These are phyloP conservation scores for Oryza longistaminata DNA, from an alignment of 176 grass and related monocot species.

Conservation along the genomic window DNA sequence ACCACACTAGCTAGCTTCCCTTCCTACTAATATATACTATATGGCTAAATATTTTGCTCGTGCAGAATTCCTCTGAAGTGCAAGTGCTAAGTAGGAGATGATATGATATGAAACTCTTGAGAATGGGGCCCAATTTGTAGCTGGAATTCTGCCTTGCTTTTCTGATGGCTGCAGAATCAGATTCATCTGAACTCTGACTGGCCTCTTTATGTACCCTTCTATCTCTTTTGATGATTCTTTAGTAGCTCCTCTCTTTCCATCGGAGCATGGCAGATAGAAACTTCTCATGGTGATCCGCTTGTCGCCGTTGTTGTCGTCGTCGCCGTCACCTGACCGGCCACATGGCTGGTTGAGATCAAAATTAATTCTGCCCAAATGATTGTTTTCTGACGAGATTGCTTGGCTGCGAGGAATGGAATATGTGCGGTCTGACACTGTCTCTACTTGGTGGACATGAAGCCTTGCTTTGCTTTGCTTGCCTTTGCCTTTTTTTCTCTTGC, in stretches of 20 bases:
- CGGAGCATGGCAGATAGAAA: slow-evolving; percentile 25
- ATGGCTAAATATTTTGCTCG: not conserved
- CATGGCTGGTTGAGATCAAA: not conserved
- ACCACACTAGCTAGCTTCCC: not conserved
- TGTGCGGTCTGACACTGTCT: slow-evolving; percentile 22
- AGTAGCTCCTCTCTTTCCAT: slow-evolving; percentile 19
- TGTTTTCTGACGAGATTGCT: slow-evolving; percentile 46
- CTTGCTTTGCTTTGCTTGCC: slow-evolving; percentile 28
- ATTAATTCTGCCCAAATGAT: slow-evolving; percentile 1
- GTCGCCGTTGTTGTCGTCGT: not conserved
- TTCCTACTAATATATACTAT: not conserved
- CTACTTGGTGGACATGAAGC: not conserved
- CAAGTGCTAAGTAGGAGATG: no score
- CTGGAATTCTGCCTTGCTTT: slow-evolving; percentile 31
- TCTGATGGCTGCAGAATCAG: slow-evolving; percentile 52
- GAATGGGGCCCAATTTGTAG: slow-evolving; percentile 58
- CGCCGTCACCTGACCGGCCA: not conserved
- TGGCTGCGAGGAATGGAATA: slow-evolving; percentile 59
- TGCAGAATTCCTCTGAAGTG: not conserved
- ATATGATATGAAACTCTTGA: not conserved
- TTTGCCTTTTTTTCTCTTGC: not conserved
- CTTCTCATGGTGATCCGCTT: slow-evolving; percentile 34
- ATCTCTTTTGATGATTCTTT: slow-evolving; percentile 21
- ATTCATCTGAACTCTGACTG: slow-evolving; percentile 59
- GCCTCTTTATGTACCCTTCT: slow-evolving; percentile 36